These are phyloP conservation scores for Rutstroemia sp. DNA, from an alignment of 2,329 filamentous ascomycete species.

Conservation along the genomic window DNA sequence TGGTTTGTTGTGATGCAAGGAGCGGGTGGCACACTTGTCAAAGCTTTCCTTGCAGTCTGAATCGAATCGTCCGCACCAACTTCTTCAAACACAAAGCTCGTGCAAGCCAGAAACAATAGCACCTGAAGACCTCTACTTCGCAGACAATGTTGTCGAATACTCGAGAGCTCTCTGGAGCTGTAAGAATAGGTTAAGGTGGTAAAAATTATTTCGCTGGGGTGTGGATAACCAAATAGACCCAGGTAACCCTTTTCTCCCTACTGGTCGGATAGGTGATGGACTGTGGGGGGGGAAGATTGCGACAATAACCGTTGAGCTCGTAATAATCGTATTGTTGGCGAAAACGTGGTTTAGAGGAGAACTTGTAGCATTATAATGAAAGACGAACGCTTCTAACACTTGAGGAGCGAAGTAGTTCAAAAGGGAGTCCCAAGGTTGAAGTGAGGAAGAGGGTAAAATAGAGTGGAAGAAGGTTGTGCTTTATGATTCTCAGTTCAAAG, in stretches of 20 bases:
- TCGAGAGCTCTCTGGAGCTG: neutral
- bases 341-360: neutral
- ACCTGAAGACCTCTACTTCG: neutral
- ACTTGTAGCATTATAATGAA: neutral
- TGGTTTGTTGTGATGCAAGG: slow-evolving; percentile 25
- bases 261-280: neutral
- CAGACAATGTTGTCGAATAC: neutral
- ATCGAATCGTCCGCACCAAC: slow-evolving; percentile 18
- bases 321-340: neutral
- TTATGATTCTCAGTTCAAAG: neutral
- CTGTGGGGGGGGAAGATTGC: neutral
- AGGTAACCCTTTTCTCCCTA: neutral
- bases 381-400: neutral
- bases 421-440: neutral
- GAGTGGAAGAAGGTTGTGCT: neutral
- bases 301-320: neutral
- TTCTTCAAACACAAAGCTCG: slow-evolving; percentile 14
- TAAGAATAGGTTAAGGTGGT: neutral
- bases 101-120: slow-evolving; percentile 3
- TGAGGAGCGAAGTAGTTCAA: neutral
- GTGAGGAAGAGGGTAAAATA: neutral
- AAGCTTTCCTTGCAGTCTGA: slow-evolving; percentile 14
- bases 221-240: neutral
- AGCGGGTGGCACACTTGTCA: slow-evolving; percentile 27
- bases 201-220: neutral